Conservation (phyloP, 2,329 filamentous ascomycete species). For the Arthrinium phaeospermum region DNA sequence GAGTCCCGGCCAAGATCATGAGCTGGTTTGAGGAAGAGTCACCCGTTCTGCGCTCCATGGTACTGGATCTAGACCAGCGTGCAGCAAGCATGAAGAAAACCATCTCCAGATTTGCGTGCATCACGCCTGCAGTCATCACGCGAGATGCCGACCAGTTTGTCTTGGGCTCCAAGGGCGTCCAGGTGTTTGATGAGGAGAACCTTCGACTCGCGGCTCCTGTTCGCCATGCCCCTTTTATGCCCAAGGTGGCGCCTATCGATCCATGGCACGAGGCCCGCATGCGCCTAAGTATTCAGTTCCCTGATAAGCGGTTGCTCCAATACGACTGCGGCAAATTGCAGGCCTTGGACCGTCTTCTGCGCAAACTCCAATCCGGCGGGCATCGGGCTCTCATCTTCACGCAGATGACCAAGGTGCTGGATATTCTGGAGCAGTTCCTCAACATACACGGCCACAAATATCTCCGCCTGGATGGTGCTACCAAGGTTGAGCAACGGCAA, state of each 20-base stretch:
- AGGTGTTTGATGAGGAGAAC: conserved; percentile 61
- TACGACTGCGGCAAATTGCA: conserved; percentile 98
- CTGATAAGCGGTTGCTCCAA: conserved; percentile 92
- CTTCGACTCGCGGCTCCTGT: conserved; percentile 63
- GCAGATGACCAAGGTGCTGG: conserved; percentile 98
- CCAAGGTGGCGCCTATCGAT: conserved; percentile 66
- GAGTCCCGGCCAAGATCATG: conserved; percentile 66
- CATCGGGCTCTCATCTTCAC: conserved; percentile 98
- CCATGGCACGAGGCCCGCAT: conserved; percentile 95
- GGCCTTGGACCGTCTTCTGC: conserved; percentile 82
- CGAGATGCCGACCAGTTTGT: conserved; percentile 74
- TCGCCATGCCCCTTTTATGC: conserved; percentile 61
- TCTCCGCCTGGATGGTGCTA: conserved; percentile 92
- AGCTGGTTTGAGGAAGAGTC: conserved; percentile 80
- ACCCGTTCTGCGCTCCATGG: conserved; percentile 65
- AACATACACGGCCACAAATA: conserved; percentile 99
- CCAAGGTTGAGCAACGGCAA: conserved; percentile 93
- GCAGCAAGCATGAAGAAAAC: conserved; percentile 74
- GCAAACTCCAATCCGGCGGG: conserved; percentile 84
- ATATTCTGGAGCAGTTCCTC: conserved; percentile 96
- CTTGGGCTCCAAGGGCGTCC: conserved; percentile 64
- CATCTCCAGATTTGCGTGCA: conserved; percentile 88
- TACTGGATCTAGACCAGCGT: conserved; percentile 77
- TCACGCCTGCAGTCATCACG: conserved; percentile 87
- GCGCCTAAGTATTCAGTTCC: conserved; percentile 93